Percentiles rank a stretch among this genome's conserved stretches.
Evolutionary conservation across 164 flowering plant species (phyloP).

Genomic region (Magnolia sinica): DNA sequence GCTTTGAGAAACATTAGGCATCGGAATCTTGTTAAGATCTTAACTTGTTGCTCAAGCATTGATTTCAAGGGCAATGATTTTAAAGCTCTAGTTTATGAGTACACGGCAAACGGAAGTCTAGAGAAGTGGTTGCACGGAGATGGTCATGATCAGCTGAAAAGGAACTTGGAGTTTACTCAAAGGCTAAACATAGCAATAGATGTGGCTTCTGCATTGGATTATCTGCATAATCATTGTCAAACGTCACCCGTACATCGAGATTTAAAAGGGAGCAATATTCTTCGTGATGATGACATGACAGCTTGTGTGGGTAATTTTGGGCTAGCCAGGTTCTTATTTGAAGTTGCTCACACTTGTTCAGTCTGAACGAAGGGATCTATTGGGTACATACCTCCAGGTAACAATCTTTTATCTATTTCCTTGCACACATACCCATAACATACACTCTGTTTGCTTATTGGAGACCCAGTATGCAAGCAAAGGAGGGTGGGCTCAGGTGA

Average conservation of each 20-base stretch:
- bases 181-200: constrained; percentile 31
- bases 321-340: constrained; percentile 20
- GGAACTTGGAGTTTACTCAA: constrained; percentile 15
- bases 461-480: too few species aligned
- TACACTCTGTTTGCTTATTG: too few species aligned
- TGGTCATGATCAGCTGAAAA: neutral
- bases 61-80: neutral
- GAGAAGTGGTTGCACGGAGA: constrained; percentile 22
- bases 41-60: neutral
- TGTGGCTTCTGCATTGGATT: constrained; percentile 30
- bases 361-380: constrained; percentile 30
- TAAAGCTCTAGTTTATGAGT: constrained; percentile 25
- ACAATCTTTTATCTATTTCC: neutral
- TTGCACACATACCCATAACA: neutral
- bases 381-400: constrained; percentile 9
- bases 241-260: constrained; percentile 29
- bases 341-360: constrained; percentile 16
- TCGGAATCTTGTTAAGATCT: neutral
- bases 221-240: constrained; percentile 25
- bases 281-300: constrained; percentile 27
- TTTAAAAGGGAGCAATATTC: constrained; percentile 34
- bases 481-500: too few species aligned
- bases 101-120: constrained; percentile 27
- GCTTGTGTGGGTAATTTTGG: constrained; percentile 38
- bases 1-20: neutral